Evolutionary conservation across 495 filamentous ascomycete species (phyloP).

Genomic region (Hyphodiscus hymeniophilus): DNA sequence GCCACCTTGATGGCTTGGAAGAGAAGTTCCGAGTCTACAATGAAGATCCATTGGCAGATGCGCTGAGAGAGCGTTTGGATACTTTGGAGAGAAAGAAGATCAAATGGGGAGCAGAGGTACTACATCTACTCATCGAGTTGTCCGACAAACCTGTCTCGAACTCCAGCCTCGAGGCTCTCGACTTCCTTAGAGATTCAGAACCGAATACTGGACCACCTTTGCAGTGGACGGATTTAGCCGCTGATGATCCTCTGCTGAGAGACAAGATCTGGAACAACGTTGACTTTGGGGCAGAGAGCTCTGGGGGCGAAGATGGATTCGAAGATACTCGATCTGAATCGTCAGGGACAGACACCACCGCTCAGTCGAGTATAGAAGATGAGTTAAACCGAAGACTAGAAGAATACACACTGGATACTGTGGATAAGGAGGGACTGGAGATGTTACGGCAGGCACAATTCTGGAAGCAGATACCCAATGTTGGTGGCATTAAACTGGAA

Average conservation of each 20-base stretch:
- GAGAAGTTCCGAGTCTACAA: conserved; percentile 81
- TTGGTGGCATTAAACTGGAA: conserved; percentile 17
- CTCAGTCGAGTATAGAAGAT: conserved; percentile 29
- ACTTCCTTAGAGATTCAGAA: conserved; percentile 37
- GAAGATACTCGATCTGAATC: conserved; percentile 24
- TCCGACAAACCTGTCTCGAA: conserved; percentile 73
- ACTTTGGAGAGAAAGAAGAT: conserved; percentile 43
- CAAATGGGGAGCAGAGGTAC: conserved; percentile 66
- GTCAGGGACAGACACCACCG: conserved; percentile 11
- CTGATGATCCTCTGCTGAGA: conserved; percentile 59
- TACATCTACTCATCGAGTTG: conserved; percentile 72
- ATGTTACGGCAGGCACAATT: conserved; percentile 53
- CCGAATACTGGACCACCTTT: conserved; percentile 36
- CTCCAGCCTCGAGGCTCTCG: conserved; percentile 54
- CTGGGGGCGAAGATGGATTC: conserved; percentile 44
- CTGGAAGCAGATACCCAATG: conserved; percentile 40
- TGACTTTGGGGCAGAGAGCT: conserved; percentile 60
- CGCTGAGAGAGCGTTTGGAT: conserved; percentile 53
- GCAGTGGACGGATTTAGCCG: conserved; percentile 69
- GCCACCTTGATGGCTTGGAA: conserved; percentile 67
- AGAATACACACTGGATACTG: conserved; percentile 25
- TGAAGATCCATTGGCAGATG: conserved; percentile 73
- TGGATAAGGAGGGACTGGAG: conserved; percentile 35
- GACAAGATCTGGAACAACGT: conserved; percentile 74
- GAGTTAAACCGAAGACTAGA: conserved; percentile 30